Base-by-base conservation (phyloP, 139 green algal species). In the Picocystis salinarum region DNA sequence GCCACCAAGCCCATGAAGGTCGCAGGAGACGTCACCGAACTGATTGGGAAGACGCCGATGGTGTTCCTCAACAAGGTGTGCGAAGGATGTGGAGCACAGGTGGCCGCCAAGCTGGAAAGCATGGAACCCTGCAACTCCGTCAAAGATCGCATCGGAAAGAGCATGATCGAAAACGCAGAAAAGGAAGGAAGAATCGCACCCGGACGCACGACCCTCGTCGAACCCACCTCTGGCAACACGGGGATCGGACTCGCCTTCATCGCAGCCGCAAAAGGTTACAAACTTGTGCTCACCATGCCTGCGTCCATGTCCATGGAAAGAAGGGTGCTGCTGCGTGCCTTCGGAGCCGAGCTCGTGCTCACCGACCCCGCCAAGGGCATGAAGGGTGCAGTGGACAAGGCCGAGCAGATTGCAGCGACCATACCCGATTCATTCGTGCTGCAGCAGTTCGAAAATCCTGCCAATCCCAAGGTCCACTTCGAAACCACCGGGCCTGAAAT, bases 381-480 rank as follows among this genome's bases (percentile, higher is more conserved):
- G 75, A 85, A 87, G 59, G 69, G 64, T 11, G 67, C 67, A 11
- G 74, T 98, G 6, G 45, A 56, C 20, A 93, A 91, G 70, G 85
- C 85, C 3, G 72, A 91, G 62, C 71, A 94, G 62, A 80, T 98
- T 29, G 66, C 76, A 23, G 53, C 42, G 29, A 58, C 53, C 24
- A 92, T 70, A 0, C 50, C 64, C 2, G 59, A 81, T 58, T 56
- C 76, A 1, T 92, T 77, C 71, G 82, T 94, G 52, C 75, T 95
- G 53, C 83, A 96, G 69, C 88, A 98, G 63, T 96, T 98, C 66
- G 77, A 98, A 64, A 98, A 96, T 71, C 74, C 79, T 23, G 73
- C 77, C 56, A 96, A 96, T 64, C 70, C 77, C 0, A 57, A 76
- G 7, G 58, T 64, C 41, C 85, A 96, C 61, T 88, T 83, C 56